Conservation (phyloP, 2,329 filamentous ascomycete species). For the Phaeosphaeria sp. region DNA sequence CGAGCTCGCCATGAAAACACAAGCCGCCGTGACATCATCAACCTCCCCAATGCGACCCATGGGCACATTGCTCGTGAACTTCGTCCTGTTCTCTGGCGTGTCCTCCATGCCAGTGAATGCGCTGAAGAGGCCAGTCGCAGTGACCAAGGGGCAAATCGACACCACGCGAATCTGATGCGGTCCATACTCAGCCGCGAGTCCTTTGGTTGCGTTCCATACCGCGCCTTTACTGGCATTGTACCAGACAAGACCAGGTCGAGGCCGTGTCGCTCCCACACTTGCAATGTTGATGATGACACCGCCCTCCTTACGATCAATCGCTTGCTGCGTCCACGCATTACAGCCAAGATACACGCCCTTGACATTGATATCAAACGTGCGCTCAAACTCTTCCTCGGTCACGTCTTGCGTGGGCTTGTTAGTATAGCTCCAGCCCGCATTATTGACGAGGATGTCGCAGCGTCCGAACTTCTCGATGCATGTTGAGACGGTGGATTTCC, state of each 20-base stretch:
- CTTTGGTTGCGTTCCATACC: constrained; percentile 68
- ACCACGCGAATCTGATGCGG: constrained; percentile 76
- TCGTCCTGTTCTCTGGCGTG: constrained; percentile 62
- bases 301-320: constrained; percentile 63
- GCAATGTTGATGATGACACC: constrained; percentile 72
- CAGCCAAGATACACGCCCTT: constrained; percentile 70
- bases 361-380: constrained; percentile 72
- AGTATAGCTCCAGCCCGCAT: constrained; percentile 65
- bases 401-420: constrained; percentile 66
- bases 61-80: constrained; percentile 64
- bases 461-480: constrained; percentile 61
- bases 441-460: constrained; percentile 68
- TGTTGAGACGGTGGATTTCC: constrained; percentile 60
- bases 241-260: constrained; percentile 70
- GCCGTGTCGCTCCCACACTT: constrained; percentile 68
- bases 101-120: constrained; percentile 67
- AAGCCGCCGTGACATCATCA: constrained; percentile 66
- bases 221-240: constrained; percentile 75
- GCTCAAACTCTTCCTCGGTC: constrained; percentile 70
- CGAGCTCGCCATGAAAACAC: constrained; percentile 64
- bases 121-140: constrained; percentile 68
- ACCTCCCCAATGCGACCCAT: constrained; percentile 66
- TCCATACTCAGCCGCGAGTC: constrained; percentile 76
- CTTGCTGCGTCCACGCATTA: constrained; percentile 66
- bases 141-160: constrained; percentile 72